Evolutionary conservation across 2,329 filamentous ascomycete genomes (phyloP).

Genomic region (Ilyonectria mors-panacis): DNA sequence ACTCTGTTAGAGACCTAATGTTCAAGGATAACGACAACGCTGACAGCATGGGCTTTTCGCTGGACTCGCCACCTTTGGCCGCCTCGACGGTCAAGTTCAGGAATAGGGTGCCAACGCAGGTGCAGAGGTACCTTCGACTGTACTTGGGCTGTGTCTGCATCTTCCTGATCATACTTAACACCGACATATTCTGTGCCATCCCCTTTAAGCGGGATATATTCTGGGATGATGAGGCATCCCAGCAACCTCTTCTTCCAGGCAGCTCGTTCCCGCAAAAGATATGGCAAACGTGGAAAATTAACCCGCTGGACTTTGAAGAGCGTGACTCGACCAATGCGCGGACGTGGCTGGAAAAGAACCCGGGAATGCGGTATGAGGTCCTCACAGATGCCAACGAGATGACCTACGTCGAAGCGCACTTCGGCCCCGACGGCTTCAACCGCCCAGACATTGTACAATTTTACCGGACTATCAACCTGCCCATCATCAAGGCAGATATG

Average conservation of each 20-base stretch:
- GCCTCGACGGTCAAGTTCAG: constrained; percentile 55
- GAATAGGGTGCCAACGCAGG: constrained; percentile 61
- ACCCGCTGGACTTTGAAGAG: constrained; percentile 76
- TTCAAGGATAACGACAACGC: constrained; percentile 4
- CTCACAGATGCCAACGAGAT: constrained; percentile 78
- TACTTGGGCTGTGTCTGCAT: constrained; percentile 61
- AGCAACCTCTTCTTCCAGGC: constrained; percentile 36
- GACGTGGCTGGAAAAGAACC: constrained; percentile 78
- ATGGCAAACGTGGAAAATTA: constrained; percentile 84
- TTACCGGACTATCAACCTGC: constrained; percentile 72
- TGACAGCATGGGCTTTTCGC: constrained; percentile 51
- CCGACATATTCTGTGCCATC: constrained; percentile 55
- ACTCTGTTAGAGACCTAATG: too few species aligned
- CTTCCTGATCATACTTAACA: constrained; percentile 63
- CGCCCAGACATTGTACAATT: constrained; percentile 76
- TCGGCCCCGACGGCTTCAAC: constrained; percentile 75
- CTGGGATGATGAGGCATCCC: constrained; percentile 30
- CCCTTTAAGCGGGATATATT: constrained; percentile 34
- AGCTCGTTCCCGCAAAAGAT: constrained; percentile 75
- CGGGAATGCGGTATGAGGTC: constrained; percentile 76
- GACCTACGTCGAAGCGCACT: constrained; percentile 78
- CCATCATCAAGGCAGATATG: constrained; percentile 77
- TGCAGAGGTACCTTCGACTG: constrained; percentile 63
- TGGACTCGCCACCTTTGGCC: constrained; percentile 56
- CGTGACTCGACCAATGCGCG: constrained; percentile 72